phyloP scores from a whole-genome alignment of 176 grass and related monocot genomes.

The Paspalum vaginatum region DNA sequence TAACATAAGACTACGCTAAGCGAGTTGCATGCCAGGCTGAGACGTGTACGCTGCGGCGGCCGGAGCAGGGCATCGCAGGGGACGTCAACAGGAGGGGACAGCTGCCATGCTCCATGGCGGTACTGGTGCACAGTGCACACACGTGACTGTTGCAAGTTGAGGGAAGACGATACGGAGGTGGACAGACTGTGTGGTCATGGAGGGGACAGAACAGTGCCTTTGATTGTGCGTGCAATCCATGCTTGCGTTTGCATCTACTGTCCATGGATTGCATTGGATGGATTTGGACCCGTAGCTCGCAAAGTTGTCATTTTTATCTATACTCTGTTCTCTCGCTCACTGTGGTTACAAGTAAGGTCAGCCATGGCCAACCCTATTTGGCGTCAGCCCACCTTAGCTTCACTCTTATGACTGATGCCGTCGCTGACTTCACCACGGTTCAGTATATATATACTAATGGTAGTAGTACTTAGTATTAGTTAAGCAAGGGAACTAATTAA shows the following conservation, averaged over 20 bases:
- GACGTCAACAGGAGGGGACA: too few relatives aligned
- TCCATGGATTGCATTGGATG: conserved; percentile 16
- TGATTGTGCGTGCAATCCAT: conserved; percentile 20
- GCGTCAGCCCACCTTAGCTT: conserved; percentile 5
- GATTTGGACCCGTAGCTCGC: background rate
- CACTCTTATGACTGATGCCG: conserved; percentile 22
- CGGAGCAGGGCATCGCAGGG: too few relatives aligned
- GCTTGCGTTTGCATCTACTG: background rate
- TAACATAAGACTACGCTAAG: too few relatives aligned
- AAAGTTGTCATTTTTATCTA: background rate
- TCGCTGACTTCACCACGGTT: background rate
- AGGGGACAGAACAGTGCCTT: background rate
- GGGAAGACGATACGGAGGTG: background rate
- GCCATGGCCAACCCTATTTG: too few relatives aligned
- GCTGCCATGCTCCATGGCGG: background rate
- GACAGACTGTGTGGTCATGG: background rate
- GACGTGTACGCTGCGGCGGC: too few relatives aligned
- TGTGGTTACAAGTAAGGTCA: background rate
- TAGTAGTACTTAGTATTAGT: background rate
- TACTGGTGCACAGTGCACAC: too few relatives aligned
- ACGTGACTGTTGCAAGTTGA: conserved; percentile 17
- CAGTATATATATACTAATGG: background rate
- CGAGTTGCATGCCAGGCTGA: too few relatives aligned
- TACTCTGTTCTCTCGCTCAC: background rate
- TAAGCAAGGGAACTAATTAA: background rate